phyloP scores from a whole-genome alignment of 495 filamentous ascomycete species.

The Hypomontagnella monticulosa region DNA sequence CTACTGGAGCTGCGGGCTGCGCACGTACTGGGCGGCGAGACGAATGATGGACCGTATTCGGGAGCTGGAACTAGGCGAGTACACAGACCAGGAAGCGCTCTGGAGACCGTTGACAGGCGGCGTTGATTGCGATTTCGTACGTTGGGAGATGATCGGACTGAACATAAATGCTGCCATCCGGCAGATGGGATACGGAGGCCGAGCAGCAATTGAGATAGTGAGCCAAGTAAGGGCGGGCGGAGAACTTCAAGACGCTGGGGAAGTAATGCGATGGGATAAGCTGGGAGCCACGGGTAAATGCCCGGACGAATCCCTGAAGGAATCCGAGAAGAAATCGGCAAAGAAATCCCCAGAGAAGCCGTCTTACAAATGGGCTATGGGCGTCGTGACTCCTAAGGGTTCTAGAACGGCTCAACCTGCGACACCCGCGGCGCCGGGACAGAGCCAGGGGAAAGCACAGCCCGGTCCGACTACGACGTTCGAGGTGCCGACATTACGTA shows the following conservation, averaged over 20 bases:
- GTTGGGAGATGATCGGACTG: slow-evolving; percentile 44
- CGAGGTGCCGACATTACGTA: no score
- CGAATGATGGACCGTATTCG: slow-evolving; percentile 36
- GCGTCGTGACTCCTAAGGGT: no score
- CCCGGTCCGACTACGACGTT: no score
- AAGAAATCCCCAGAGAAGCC: no score
- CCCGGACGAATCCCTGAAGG: no score
- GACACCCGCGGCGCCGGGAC: no score
- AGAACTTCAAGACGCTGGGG: neutral
- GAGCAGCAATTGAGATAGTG: slow-evolving; percentile 39
- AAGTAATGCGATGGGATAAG: slow-evolving; percentile 5
- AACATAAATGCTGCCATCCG: slow-evolving; percentile 22
- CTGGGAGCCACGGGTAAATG: no score
- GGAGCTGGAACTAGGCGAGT: neutral
- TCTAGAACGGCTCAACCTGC: no score
- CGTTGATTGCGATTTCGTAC: slow-evolving; percentile 35
- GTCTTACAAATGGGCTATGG: no score
- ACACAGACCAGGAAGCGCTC: slow-evolving; percentile 1
- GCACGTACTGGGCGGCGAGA: slow-evolving; percentile 36
- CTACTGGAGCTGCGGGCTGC: slow-evolving; percentile 27
- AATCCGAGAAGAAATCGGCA: no score
- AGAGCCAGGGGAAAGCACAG: no score
- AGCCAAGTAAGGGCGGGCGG: neutral
- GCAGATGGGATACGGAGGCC: slow-evolving; percentile 35
- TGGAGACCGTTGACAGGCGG: slow-evolving; percentile 27